phyloP scores from a whole-genome alignment of 2,329 filamentous ascomycete genomes.

The Plenodomus tracheiphilus region DNA sequence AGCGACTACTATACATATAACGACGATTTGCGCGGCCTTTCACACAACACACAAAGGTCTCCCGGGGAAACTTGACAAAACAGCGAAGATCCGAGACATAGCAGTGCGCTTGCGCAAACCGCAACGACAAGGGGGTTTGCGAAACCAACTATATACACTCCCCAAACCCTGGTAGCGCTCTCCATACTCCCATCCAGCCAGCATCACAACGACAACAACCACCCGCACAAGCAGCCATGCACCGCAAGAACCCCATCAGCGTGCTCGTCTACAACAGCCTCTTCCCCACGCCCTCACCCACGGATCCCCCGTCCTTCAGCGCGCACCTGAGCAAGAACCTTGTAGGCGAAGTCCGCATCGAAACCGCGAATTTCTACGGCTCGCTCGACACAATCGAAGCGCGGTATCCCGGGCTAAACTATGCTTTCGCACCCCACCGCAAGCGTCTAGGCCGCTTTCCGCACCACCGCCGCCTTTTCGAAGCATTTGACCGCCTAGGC shows the following conservation, averaged over 20 bases:
- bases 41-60: not conserved
- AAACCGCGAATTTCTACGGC: constrained; percentile 78
- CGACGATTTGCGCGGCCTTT: not conserved
- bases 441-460: constrained; percentile 76
- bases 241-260: constrained; percentile 68
- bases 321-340: constrained; percentile 70
- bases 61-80: not conserved
- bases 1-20: not conserved
- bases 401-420: constrained; percentile 81
- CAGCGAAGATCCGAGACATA: not conserved
- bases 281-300: constrained; percentile 68
- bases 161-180: not conserved
- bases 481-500: constrained; percentile 70
- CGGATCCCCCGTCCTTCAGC: constrained; percentile 72
- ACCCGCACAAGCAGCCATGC: constrained; percentile 60
- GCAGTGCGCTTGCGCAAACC: not conserved
- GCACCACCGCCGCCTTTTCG: constrained; percentile 76
- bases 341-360: constrained; percentile 76
- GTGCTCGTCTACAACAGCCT: constrained; percentile 75
- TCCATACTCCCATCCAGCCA: not conserved
- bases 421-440: constrained; percentile 71
- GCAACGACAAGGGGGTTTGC: not conserved
- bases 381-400: constrained; percentile 78
- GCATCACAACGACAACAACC: constrained; percentile 3
- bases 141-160: not conserved